Evolutionary conservation across 805 yeast species (phyloP), one percentile per base, ranked within the genome.

Genomic region (Saturnispora dispora): DNA sequence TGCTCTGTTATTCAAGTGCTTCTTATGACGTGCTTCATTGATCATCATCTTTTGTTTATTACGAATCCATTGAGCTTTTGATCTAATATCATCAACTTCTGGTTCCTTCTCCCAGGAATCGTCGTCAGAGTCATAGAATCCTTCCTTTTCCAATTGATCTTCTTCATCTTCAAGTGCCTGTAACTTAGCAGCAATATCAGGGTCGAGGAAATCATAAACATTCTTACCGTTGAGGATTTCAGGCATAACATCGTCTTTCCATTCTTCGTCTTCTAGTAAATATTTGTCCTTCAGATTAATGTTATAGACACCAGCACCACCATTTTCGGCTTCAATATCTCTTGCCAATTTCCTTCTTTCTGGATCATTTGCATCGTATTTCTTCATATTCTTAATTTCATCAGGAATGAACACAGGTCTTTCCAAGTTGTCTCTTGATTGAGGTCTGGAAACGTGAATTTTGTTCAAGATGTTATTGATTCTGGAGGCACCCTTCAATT

Each of bases 281-380:
- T 95, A 93, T 63, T 83, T 85, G 65, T 91, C 98, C 68, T 89
- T 88, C 72, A 93, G 76, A 73, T 93, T 89, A 65, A 93, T 80
- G 73, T 89, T 93, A 76, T 73, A 93, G 35, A 93, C 99, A 76
- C 99, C 99, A 43, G 99, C 97, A 66, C 99, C 99, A 66, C 99
- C 99, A 63, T 93, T 88, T 67, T 85, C 96, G 47, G 78, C 84
- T 73, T 93, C 99, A 56, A 89, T 75, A 65, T 93, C 98, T 63
- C 88, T 79, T 39, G 95, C 89, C 62, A 93, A 77, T 58, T 63
- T 75, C 65, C 89, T 79, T 68, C 96, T 82, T 63, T 85, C 77
- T 57, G 96, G 93, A 70, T 88, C 96, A 58, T 77, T 76, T 22
- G 75, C 67, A 69, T 88, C 93, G 65, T 85, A 89, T 69, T 83